phyloP scores from a whole-genome alignment of 2,329 filamentous ascomycete genomes.

The Epichloe typhina region DNA sequence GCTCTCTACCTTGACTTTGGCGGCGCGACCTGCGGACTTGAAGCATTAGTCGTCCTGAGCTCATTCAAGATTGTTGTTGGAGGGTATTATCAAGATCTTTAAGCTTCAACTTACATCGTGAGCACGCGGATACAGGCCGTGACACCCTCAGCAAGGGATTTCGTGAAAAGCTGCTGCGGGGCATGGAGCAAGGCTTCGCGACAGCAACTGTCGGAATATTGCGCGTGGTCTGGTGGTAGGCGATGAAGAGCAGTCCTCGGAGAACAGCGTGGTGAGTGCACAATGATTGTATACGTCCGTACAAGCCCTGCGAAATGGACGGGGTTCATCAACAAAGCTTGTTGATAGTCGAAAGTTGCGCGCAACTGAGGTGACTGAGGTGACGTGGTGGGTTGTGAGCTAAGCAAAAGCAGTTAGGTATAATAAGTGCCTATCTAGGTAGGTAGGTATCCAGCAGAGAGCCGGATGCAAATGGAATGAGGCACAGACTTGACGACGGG shows the following conservation, averaged over 20 bases:
- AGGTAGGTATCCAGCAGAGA: not conserved
- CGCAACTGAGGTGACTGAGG: not conserved
- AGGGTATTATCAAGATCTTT: not conserved
- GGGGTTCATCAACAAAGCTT: not conserved
- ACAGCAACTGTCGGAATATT: not conserved
- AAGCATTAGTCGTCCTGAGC: not conserved
- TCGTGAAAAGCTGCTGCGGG: conserved; percentile 34
- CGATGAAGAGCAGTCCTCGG: not conserved
- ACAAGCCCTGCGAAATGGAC: not conserved
- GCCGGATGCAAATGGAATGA: not conserved
- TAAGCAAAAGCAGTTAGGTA: not conserved
- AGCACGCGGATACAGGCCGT: conserved; percentile 67
- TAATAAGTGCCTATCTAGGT: no score
- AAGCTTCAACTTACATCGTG: conserved; percentile 43
- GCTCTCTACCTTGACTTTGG: conserved; percentile 69
- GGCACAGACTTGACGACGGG: not conserved
- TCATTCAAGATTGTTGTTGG: not conserved
- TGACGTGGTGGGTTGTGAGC: not conserved
- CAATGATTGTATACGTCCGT: not conserved
- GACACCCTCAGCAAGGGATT: conserved; percentile 59
- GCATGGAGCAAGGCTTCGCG: conserved; percentile 19
- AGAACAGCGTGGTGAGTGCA: not conserved
- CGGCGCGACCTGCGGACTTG: conserved; percentile 48
- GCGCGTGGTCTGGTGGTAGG: not conserved
- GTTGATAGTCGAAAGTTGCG: not conserved